Percentiles rank a stretch among this genome's conserved stretches.
phyloP scores from a whole-genome alignment of 768 basidiomycete genomes.

The Pleurotus salmoneostramineus region DNA sequence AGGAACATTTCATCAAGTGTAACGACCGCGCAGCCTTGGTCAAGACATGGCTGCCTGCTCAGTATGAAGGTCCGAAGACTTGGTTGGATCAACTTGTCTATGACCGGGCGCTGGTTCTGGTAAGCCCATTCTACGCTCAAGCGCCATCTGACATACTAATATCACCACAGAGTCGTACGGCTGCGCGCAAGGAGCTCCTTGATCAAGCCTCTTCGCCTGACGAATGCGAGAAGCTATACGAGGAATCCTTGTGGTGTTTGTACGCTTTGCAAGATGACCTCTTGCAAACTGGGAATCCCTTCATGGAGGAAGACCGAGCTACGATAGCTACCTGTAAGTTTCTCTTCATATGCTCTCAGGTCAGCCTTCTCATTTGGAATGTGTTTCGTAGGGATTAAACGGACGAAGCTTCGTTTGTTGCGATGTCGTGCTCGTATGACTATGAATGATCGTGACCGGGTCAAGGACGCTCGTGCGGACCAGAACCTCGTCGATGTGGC shows the following conservation, averaged over 20 bases:
- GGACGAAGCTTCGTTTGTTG: conserved; percentile 79
- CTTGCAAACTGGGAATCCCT: conserved; percentile 76
- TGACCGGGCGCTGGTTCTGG: conserved; percentile 84
- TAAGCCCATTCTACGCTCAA: conserved; percentile 33
- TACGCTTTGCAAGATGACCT: conserved; percentile 91
- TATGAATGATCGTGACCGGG: conserved; percentile 69
- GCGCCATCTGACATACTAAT: background rate
- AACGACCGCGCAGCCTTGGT: conserved; percentile 87
- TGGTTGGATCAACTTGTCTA: conserved; percentile 92
- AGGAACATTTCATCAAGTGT: conserved; percentile 90
- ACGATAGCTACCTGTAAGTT: conserved; percentile 74
- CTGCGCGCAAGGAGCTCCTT: conserved; percentile 85
- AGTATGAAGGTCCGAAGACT: conserved; percentile 76
- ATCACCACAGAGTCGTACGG: conserved; percentile 74
- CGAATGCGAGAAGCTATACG: conserved; percentile 92
- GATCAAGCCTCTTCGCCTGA: conserved; percentile 72
- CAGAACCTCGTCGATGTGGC: conserved; percentile 75
- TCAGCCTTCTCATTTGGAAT: conserved; percentile 1
- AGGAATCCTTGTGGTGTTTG: conserved; percentile 91
- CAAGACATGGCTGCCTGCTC: conserved; percentile 83
- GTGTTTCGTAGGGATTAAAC: conserved; percentile 64
- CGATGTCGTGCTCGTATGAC: conserved; percentile 73
- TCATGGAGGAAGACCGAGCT: conserved; percentile 76
- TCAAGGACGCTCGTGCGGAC: conserved; percentile 75
- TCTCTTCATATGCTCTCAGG: background rate